Conservation (phyloP, 2,329 filamentous ascomycete genomes). For the Lanzia echinophila region DNA sequence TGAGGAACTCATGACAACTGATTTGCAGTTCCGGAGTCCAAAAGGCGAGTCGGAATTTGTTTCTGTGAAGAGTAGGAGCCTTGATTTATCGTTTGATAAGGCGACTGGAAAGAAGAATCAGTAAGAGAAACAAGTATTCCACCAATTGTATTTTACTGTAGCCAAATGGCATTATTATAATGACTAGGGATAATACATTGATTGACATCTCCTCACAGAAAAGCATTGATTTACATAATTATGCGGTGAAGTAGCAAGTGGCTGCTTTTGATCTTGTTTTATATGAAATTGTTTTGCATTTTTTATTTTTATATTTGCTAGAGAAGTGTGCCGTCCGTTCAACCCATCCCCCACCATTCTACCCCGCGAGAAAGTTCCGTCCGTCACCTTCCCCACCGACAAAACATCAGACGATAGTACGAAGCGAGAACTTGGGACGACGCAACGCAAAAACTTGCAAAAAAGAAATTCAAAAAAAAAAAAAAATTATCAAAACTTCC, state of each 20-base stretch:
- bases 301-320: no score
- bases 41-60: constrained; percentile 33
- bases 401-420: neutral
- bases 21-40: constrained; percentile 45
- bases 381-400: neutral
- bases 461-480: neutral
- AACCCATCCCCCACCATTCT: no score
- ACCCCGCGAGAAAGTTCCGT: no score
- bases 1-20: constrained; percentile 39
- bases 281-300: no score
- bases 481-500: neutral
- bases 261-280: no score
- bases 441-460: neutral
- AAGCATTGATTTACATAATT: no score
- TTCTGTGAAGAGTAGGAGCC: constrained; percentile 33
- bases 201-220: no score
- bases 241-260: no score
- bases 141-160: neutral
- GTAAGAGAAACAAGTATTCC: neutral
- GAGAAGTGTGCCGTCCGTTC: no score
- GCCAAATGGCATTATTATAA: neutral
- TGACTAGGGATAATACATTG: no score
- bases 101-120: constrained; percentile 24
- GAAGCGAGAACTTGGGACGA: neutral
- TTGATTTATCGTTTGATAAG: constrained; percentile 31